A percentile compares a stretch with the other conserved stretches of the same genome.
Evolutionary conservation across 2,329 filamentous ascomycete species (phyloP).

Genomic region (Colletotrichum liaoningense): DNA sequence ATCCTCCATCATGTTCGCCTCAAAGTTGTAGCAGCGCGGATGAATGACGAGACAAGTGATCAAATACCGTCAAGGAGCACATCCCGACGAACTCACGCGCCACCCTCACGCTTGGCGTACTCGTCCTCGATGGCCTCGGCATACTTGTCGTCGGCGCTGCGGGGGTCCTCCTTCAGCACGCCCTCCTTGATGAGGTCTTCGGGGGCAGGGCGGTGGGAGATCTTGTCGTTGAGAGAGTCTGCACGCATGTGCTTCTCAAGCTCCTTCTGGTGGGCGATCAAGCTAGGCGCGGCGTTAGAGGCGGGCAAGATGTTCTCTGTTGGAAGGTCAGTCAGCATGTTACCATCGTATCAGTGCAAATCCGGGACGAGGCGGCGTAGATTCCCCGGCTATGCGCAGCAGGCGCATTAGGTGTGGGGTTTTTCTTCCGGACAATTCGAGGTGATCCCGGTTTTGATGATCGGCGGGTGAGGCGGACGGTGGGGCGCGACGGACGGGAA

Average conservation of each 20-base stretch:
- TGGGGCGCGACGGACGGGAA: slow-evolving; percentile 4
- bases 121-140: slow-evolving; percentile 72
- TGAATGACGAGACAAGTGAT: background rate
- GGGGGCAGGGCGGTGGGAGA: slow-evolving; percentile 80
- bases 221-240: slow-evolving; percentile 88
- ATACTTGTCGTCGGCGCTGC: slow-evolving; percentile 67
- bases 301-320: slow-evolving; percentile 88
- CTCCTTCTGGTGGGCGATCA: slow-evolving; percentile 85
- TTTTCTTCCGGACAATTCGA: background rate
- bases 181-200: slow-evolving; percentile 83
- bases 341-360: background rate
- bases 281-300: slow-evolving; percentile 79
- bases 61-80: background rate
- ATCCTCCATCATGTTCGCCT: background rate
- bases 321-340: slow-evolving; percentile 8
- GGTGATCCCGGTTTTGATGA: slow-evolving; percentile 8
- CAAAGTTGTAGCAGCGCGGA: background rate
- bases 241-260: slow-evolving; percentile 89
- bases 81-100: slow-evolving; percentile 54
- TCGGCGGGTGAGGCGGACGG: slow-evolving; percentile 32
- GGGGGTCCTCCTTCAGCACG: slow-evolving; percentile 78
- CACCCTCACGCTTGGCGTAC: slow-evolving; percentile 72
- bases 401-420: background rate
- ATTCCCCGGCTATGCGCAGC: background rate
- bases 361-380: background rate